Base-by-base conservation (phyloP, 2,329 filamentous ascomycete genomes). In the Geosmithia putterillii region DNA sequence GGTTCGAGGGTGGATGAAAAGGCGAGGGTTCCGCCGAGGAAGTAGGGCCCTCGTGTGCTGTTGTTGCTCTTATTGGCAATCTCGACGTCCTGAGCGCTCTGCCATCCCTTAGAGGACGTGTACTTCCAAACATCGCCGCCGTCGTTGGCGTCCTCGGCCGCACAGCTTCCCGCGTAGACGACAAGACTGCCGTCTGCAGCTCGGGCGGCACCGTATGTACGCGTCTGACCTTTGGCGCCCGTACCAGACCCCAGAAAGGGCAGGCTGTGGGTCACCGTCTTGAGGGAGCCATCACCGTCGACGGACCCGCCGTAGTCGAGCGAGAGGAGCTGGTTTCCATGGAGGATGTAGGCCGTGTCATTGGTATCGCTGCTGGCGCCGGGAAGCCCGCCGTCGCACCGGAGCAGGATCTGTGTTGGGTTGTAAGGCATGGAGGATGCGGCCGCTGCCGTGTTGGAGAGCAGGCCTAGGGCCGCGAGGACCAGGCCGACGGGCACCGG, bases 101-200 rank as follows among this genome's bases (percentile, higher is more conserved):
- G 10, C 58, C 60, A 57, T 38, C 57, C 65, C 15, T 60, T 57
- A 12, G 66, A 62, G 2, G 74, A 67, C 8, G 65, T 67, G 51
- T 82, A 89, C 19, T 66, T 76, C 86, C 86, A 95, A 44, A 94
- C 55, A 28, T 71, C 60, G 12, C 75, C 71, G 34, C 61, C 17
- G 4, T 63, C 66, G 2, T 70, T 62, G 1, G 73, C 71, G 34
- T 61, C 17, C 3, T 63, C 66, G 2, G 69, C 62, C 1, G 73
- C 64, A 55, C 90, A 95, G 49, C 82, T 71, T 2, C 90, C 89
- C 0, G 81, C 70, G 44, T 87, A 83, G 2, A 92, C 79, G 3
- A 79, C 73, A 22, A 95, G 71, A 10, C 80, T 76, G 15, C 86
- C 86, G 53, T 76, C 70, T 38, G 73, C 64, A 40, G 83, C 76